Evolutionary conservation across 352 stramenopile genomes (phyloP), one percentile per base, ranked within the genome.

Genomic region (Pythium vanterpoolii): DNA sequence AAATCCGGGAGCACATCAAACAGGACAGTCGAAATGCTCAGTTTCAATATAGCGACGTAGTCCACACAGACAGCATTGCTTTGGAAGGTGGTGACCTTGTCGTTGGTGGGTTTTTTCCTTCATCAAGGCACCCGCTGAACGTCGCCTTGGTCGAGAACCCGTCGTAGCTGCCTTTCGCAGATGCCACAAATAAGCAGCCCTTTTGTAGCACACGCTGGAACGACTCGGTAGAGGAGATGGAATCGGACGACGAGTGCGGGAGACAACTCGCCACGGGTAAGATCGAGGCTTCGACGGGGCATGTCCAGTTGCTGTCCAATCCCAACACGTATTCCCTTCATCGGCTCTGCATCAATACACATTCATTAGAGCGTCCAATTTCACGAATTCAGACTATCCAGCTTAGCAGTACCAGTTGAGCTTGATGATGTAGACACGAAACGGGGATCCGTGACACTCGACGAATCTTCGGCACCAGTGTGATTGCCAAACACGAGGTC

Each of bases 401-500:
- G 2, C 16, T n/a, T 30, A 48, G n/a, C 5, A 9, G 7, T 42
- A 67, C 60, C 66, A 73, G 5, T 57, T 73, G 51, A 64, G 69
- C 55, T 68, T 73, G 48, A 71, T 44, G 13, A 68, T 44, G 23
- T 71, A 57, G 14, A 54, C 46, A 28, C 62, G 62, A 73, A 71
- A 16, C 66, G 52, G 9, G 62, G 57, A 19, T 71, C 62, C 23
- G 58, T 68, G 23, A 68, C 62, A 27, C 62, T 65, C 14, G 61
- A 67, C 0, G 66, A 56, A 9, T 66, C 62, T 39, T 71, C 66
- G 0, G 66, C 68, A 5, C 62, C 62, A 14, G 56, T 57, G 0
- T 62, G 62, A 19, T 73, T 73, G 2, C 62, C 66, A 27, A 71
- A 71, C 38, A 73, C 66, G 7, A 73, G 24, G 26, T 73, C 66